Evolutionary conservation across 2,329 filamentous ascomycete genomes (phyloP), one percentile per base, ranked within the genome.

Genomic region (Thelonectria rubi): DNA sequence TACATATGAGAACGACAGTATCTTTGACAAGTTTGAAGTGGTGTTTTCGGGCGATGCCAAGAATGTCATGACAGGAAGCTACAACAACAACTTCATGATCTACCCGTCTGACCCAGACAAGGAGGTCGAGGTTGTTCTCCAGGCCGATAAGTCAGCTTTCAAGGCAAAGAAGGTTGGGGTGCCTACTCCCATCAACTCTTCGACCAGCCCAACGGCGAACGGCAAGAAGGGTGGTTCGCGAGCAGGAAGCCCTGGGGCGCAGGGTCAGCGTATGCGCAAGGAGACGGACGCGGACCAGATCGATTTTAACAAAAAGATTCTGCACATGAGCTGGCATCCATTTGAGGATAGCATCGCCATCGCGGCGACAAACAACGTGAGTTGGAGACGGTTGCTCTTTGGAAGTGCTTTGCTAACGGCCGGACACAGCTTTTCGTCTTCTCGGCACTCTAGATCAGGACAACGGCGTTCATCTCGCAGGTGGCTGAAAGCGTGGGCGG

Each of bases 11-110:
- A 99, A 99, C 73, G 95, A 99, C 75, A 97, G 93, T 78, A 99
- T 99, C 75, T 99, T 99, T 75, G 95, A 99, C 86, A 99, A 99
- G 79, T 99, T 99, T 69, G 95, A 99, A 80, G 95, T 99, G 43
- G 94, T 98, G 54, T 99, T 99, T 81, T 98, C 94, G 2, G 95
- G 95, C 21, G 94, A 98, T 78, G 93, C 93, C 40, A 96, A 97
- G 85, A 98, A 99, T 72, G 95, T 98, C 68, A 99, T 99, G 95
- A 99, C 95, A 6, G 95, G 95, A 71, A 97, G 93, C 76, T 99
- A 99, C 84, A 99, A 99, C 86, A 99, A 99, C 83, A 99, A 99
- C 82, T 98, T 99, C 84, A 99, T 99, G 95, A 99, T 99, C 75
- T 99, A 98, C 78, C 95, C 95, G 5, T 95, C 94, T 24, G 94